phyloP scores from a whole-genome alignment of 1,284 basidiomycete species.

The Malassezia pachydermatis region DNA sequence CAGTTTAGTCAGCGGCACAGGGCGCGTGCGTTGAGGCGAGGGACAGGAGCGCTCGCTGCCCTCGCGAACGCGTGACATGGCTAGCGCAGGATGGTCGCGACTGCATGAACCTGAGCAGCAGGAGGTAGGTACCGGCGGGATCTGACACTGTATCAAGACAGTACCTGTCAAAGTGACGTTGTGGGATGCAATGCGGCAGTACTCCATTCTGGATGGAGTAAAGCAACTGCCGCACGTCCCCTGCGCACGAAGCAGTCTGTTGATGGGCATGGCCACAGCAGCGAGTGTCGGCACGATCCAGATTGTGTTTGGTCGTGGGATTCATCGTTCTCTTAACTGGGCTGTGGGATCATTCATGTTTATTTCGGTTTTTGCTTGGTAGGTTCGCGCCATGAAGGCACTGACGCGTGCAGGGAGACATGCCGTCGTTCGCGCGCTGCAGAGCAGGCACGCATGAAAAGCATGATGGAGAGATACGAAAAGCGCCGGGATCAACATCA shows the following conservation, averaged over 20 bases:
- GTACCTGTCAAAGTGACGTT: no score
- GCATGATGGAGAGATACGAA: constrained; percentile 4
- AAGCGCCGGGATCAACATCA: constrained; percentile 1
- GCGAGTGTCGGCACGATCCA: constrained; percentile 14
- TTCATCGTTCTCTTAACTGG: constrained; percentile 9
- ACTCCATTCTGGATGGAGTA: neutral
- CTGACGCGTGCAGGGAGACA: constrained; percentile 14
- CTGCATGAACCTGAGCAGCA: no score
- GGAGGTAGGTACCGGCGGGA: no score
- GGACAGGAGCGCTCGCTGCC: no score
- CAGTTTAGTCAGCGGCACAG: neutral
- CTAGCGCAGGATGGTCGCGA: no score
- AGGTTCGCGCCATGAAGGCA: neutral
- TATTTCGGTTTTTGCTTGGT: constrained; percentile 12
- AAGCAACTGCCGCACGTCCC: constrained; percentile 12
- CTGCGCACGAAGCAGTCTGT: constrained; percentile 14
- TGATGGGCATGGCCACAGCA: constrained; percentile 14
- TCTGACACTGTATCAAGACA: no score
- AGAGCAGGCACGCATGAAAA: constrained; percentile 9
- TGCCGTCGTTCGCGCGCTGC: constrained; percentile 14
- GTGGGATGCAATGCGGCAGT: neutral
- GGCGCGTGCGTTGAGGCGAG: neutral
- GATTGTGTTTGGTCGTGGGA: constrained; percentile 2
- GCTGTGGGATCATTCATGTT: constrained; percentile 14
- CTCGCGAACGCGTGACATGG: no score